Conservation (phyloP, 23 red algal genomes). For the Gracilaria caudata region DNA sequence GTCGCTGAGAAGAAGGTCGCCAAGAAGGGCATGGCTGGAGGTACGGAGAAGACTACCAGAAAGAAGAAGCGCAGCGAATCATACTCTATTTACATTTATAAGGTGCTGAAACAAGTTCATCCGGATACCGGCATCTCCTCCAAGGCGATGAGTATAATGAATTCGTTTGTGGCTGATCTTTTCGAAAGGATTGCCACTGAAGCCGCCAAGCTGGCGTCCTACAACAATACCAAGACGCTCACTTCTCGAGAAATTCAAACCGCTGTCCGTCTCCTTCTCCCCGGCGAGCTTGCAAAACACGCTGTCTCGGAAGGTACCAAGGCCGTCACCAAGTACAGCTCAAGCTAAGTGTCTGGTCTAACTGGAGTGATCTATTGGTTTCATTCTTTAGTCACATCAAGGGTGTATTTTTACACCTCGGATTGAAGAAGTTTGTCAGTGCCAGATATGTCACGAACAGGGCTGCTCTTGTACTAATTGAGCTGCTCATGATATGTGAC, state of each 20-base stretch:
- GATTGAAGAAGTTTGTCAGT: constrained; percentile 51
- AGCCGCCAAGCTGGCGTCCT: constrained; percentile 86
- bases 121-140: constrained; percentile 99
- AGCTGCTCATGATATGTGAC: too few species aligned
- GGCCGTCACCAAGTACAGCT: constrained; percentile 99
- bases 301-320: constrained; percentile 99
- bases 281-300: constrained; percentile 98
- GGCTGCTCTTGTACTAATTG: neutral
- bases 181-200: constrained; percentile 98
- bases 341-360: constrained; percentile 38
- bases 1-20: constrained; percentile 95
- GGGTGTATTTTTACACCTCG: constrained; percentile 82
- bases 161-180: constrained; percentile 97
- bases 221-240: constrained; percentile 97
- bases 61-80: constrained; percentile 95
- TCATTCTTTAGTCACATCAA: constrained; percentile 22
- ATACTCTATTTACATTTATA: constrained; percentile 99
- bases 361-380: neutral
- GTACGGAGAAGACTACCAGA: constrained; percentile 63
- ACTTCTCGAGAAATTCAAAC: constrained; percentile 99
- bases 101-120: constrained; percentile 99
- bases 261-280: constrained; percentile 94
- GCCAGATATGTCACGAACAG: neutral
- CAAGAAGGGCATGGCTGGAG: constrained; percentile 76
- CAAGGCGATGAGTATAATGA: constrained; percentile 99